Evolutionary conservation across 73 alveolate species (phyloP).

Genomic region (Effrenium voratum): DNA sequence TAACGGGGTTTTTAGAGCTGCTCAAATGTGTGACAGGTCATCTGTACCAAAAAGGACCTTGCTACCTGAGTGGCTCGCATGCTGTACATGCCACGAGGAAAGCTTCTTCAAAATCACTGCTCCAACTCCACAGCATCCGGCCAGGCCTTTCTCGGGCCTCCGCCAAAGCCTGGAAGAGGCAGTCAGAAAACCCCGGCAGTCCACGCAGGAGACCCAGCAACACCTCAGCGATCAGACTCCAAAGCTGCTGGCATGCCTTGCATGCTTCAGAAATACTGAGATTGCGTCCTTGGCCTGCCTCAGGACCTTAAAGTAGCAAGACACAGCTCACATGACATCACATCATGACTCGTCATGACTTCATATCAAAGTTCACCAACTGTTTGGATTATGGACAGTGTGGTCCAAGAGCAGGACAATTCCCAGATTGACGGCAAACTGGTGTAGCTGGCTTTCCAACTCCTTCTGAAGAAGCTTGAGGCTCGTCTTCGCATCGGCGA

Average conservation of each 20-base stretch:
- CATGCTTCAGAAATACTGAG: not conserved
- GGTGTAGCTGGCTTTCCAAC: slow-evolving; percentile 20
- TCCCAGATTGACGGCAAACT: slow-evolving; percentile 38
- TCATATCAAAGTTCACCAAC: not conserved
- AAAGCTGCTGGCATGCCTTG: not conserved
- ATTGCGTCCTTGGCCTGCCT: slow-evolving; percentile 18
- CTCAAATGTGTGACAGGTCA: too few species aligned
- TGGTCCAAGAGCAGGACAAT: not conserved
- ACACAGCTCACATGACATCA: not conserved
- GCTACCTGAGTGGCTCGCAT: too few species aligned
- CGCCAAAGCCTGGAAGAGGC: slow-evolving; percentile 22
- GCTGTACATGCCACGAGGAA: too few species aligned
- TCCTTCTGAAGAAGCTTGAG: not conserved
- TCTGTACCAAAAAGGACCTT: too few species aligned
- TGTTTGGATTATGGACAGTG: too few species aligned
- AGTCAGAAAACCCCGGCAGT: slow-evolving; percentile 21
- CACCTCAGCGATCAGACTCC: not conserved
- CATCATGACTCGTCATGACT: not conserved
- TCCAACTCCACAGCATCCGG: too few species aligned
- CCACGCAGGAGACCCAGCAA: slow-evolving; percentile 42
- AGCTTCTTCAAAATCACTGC: too few species aligned
- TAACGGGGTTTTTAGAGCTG: too few species aligned
- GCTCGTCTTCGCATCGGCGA: not conserved
- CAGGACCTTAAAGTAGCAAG: not conserved
- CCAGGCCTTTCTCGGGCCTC: slow-evolving; percentile 59